Evolutionary conservation across 176 grass and related monocot species (phyloP).

Genomic region (Paspalum vaginatum): DNA sequence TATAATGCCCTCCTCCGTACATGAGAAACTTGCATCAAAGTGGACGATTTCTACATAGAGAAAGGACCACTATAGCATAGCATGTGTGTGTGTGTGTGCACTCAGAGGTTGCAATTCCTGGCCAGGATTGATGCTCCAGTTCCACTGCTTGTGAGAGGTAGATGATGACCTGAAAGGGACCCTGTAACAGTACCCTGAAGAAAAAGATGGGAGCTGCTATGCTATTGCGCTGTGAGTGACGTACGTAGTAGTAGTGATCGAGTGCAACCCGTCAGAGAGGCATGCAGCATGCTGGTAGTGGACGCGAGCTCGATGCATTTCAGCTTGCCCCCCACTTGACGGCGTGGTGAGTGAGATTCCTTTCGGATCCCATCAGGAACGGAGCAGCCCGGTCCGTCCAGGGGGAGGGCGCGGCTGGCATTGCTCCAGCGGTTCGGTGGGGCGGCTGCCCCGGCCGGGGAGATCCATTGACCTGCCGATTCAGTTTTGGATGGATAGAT

Average conservation of each 20-base stretch:
- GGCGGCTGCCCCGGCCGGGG: not conserved
- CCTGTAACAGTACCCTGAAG: slow-evolving; percentile 39
- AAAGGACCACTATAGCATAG: not conserved
- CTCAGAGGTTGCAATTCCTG: slow-evolving; percentile 30
- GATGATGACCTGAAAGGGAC: slow-evolving; percentile 36
- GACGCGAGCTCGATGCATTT: slow-evolving; percentile 51
- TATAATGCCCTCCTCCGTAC: too few species aligned
- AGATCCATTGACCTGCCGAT: slow-evolving; percentile 42
- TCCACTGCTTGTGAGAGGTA: slow-evolving; percentile 37
- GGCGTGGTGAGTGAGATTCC: slow-evolving; percentile 40
- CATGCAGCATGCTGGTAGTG: slow-evolving; percentile 37
- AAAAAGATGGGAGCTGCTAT: slow-evolving; percentile 30
- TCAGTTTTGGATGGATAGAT: slow-evolving; percentile 17
- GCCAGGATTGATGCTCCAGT: slow-evolving; percentile 41
- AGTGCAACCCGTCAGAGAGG: slow-evolving; percentile 34
- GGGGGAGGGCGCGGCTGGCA: not conserved
- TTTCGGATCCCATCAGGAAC: slow-evolving; percentile 32
- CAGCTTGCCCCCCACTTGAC: slow-evolving; percentile 61
- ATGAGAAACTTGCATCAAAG: slow-evolving; percentile 2
- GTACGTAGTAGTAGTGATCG: slow-evolving; percentile 41
- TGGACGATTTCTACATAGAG: slow-evolving; percentile 21
- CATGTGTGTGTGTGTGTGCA: not conserved
- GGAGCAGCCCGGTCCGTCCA: not conserved
- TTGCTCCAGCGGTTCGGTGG: not conserved
- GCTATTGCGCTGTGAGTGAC: slow-evolving; percentile 8